Conservation (phyloP, 192 early-diverging fungal genomes). For the Kappamyces sp. region DNA sequence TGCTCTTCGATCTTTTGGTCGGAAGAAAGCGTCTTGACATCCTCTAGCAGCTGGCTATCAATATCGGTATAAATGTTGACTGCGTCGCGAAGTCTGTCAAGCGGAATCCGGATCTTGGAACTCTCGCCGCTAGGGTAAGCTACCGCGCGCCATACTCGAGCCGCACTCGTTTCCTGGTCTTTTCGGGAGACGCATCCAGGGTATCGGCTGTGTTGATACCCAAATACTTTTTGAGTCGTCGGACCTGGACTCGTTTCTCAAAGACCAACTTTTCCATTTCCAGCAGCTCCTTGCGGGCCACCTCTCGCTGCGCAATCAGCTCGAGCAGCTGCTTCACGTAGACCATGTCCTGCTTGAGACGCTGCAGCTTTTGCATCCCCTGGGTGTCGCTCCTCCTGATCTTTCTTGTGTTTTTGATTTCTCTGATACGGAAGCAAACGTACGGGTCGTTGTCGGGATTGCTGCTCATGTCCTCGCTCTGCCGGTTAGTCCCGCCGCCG, state of each 20-base stretch:
- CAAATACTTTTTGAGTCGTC: slow-evolving; percentile 58
- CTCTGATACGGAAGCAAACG: slow-evolving; percentile 93
- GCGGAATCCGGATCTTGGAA: slow-evolving; percentile 55
- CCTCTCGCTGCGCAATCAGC: slow-evolving; percentile 73
- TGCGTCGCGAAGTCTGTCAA: slow-evolving; percentile 37
- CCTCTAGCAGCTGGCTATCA: slow-evolving; percentile 37
- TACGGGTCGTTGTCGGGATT: slow-evolving; percentile 84
- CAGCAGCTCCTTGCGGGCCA: slow-evolving; percentile 64
- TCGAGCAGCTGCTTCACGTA: slow-evolving; percentile 71
- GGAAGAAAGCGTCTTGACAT: slow-evolving; percentile 31
- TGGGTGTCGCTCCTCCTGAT: slow-evolving; percentile 79
- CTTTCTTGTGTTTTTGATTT: slow-evolving; percentile 77
- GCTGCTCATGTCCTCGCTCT: slow-evolving; percentile 55
- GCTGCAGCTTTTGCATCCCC: slow-evolving; percentile 78
- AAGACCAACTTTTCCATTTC: slow-evolving; percentile 73
- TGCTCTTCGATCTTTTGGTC: slow-evolving; percentile 51
- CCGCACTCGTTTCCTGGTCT: slow-evolving; percentile 38
- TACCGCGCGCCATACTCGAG: slow-evolving; percentile 27
- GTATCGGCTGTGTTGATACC: slow-evolving; percentile 58
- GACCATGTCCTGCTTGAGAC: slow-evolving; percentile 75
- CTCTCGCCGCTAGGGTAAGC: slow-evolving; percentile 17
- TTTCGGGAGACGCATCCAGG: slow-evolving; percentile 28
- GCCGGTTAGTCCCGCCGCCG: slow-evolving; percentile 7
- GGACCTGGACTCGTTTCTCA: slow-evolving; percentile 57
- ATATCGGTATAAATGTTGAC: slow-evolving; percentile 40